Evolutionary conservation across 495 filamentous ascomycete genomes (phyloP).

Genomic region (Viridothelium virens): DNA sequence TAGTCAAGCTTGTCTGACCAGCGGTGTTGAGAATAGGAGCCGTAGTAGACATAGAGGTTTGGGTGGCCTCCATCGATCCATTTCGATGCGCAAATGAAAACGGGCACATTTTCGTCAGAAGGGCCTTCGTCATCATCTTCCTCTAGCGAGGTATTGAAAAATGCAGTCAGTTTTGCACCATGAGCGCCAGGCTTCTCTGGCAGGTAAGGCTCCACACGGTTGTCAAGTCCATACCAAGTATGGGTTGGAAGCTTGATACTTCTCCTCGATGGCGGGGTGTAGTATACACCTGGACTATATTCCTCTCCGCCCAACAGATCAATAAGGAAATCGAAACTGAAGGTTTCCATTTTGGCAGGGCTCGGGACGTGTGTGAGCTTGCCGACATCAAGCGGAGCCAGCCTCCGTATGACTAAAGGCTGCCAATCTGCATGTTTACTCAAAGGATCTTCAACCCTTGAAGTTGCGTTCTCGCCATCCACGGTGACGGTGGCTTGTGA

Average conservation of each 20-base stretch:
- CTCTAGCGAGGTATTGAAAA: conserved; percentile 29
- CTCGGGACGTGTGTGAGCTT: not conserved
- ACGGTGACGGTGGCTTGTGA: not conserved
- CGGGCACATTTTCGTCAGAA: conserved; percentile 20
- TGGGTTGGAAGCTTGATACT: no score
- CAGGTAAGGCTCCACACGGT: conserved; percentile 28
- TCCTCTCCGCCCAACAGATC: conserved; percentile 25
- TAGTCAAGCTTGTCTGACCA: conserved; percentile 36
- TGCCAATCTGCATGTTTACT: conserved; percentile 1
- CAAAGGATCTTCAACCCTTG: not conserved
- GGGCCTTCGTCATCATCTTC: conserved; percentile 20
- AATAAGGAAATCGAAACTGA: conserved; percentile 31
- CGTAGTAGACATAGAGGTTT: conserved; percentile 31
- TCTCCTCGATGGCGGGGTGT: conserved; percentile 17
- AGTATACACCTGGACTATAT: conserved; percentile 32
- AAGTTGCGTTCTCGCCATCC: not conserved
- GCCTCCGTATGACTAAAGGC: conserved; percentile 20
- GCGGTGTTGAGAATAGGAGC: conserved; percentile 31
- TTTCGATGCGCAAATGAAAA: conserved; percentile 27
- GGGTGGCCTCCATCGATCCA: not conserved
- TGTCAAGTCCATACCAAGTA: not conserved
- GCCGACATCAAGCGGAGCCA: conserved; percentile 3
- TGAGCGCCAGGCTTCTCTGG: conserved; percentile 29
- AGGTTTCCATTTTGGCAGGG: conserved; percentile 16
- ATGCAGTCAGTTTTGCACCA: conserved; percentile 34